A percentile compares a stretch with the other conserved stretches of the same genome.
These are phyloP conservation scores for Athelia sp. DNA, from an alignment of 1,284 basidiomycete species.

Conservation along the genomic window DNA sequence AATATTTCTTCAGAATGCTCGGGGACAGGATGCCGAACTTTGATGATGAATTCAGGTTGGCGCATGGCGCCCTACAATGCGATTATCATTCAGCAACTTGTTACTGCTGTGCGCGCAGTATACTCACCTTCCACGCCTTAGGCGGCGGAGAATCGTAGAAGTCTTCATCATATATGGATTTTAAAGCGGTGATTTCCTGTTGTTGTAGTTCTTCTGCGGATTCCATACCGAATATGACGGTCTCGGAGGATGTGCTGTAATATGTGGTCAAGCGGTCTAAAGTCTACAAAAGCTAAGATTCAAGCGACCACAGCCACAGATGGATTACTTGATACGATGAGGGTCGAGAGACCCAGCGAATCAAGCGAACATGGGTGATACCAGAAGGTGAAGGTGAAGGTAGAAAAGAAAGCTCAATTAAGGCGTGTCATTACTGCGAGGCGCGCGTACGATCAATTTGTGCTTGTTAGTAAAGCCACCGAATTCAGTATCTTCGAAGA, in stretches of 20 bases:
- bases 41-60: conserved; percentile 70
- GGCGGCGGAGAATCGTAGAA: conserved; percentile 69
- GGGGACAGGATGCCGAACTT: conserved; percentile 57
- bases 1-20: conserved; percentile 49
- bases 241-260: conserved; percentile 2
- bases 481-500: no score
- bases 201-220: conserved; percentile 66
- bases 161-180: conserved; percentile 73
- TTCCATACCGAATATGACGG: conserved; percentile 46
- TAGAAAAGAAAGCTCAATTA: background rate
- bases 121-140: conserved; percentile 73
- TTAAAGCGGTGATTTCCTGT: conserved; percentile 69
- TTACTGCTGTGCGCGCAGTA: conserved; percentile 4
- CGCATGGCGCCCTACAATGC: conserved; percentile 52
- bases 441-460: no score
- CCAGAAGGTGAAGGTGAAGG: background rate
- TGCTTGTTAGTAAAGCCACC: no score
- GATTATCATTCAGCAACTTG: conserved; percentile 1
- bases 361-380: conserved; percentile 61
- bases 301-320: conserved; percentile 3
- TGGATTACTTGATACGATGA: conserved; percentile 42
- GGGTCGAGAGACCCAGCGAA: conserved; percentile 62
- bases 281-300: background rate
- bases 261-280: no score
- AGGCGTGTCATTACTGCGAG: background rate